Conservation (phyloP, 345 rosid genomes). For the Moringa oleifera region DNA sequence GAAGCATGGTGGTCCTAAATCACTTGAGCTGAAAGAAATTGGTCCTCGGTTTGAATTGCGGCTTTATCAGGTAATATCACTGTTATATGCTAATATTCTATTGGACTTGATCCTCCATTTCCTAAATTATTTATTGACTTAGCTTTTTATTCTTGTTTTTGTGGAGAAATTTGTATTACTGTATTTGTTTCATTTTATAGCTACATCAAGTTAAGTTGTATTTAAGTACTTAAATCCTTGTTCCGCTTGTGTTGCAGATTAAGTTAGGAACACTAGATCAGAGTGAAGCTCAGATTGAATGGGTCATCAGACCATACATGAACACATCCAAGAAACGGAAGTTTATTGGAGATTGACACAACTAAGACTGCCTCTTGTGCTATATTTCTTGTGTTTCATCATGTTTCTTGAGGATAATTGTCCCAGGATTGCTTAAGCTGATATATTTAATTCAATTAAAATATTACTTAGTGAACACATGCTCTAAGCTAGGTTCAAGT, state of each 20-base stretch:
- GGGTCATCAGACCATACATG: conserved; percentile 85
- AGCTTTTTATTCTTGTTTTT: background rate
- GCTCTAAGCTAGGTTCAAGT: too few species aligned
- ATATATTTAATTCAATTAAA: too few species aligned
- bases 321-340: conserved; percentile 67
- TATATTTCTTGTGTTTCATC: too few species aligned
- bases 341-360: conserved; percentile 56
- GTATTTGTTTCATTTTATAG: background rate
- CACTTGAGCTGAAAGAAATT: conserved; percentile 72
- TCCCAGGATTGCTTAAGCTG: too few species aligned
- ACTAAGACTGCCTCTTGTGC: too few species aligned
- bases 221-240: background rate
- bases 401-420: too few species aligned
- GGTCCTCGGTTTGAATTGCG: conserved; percentile 93
- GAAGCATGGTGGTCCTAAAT: conserved; percentile 71
- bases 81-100: background rate
- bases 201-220: background rate
- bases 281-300: conserved; percentile 74
- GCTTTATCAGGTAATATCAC: conserved; percentile 75
- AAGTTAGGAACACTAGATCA: conserved; percentile 83
- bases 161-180: background rate
- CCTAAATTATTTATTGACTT: background rate
- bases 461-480: too few species aligned
- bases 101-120: background rate
- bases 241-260: conserved; percentile 37